These are phyloP conservation scores for Aurifilum marmelostoma DNA, from an alignment of 2,329 filamentous ascomycete genomes.

Conservation along the genomic window DNA sequence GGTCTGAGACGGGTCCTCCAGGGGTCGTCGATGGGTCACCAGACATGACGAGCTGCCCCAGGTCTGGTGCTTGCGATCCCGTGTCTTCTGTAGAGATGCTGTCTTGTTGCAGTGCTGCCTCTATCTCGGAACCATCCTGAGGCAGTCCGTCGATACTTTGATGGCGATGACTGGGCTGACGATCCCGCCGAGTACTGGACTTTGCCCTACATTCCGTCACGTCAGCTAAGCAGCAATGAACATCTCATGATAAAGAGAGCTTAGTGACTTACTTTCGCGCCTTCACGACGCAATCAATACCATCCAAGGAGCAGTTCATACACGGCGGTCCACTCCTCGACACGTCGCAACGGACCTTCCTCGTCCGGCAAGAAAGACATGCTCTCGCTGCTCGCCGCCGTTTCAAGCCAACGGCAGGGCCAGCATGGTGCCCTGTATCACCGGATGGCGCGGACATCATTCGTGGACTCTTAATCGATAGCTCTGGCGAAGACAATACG, in stretches of 20 bases:
- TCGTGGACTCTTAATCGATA: not conserved
- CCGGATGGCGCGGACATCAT: not conserved
- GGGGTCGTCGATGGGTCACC: not conserved
- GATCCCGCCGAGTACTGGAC: constrained; percentile 7
- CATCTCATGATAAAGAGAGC: too few relatives aligned
- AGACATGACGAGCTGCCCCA: not conserved
- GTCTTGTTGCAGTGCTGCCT: not conserved
- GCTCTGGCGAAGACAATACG: not conserved
- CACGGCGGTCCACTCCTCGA: constrained; percentile 17
- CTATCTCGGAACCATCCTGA: not conserved
- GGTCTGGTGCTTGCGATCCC: not conserved
- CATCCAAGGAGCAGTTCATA: constrained; percentile 14
- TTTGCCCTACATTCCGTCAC: not conserved
- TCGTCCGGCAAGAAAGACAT: constrained; percentile 8
- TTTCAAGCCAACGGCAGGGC: not conserved
- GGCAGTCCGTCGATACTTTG: not conserved
- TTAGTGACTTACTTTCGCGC: constrained; percentile 1
- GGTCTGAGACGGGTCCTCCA: not conserved
- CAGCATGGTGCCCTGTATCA: not conserved
- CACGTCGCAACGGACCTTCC: constrained; percentile 18
- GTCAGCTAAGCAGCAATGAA: not conserved
- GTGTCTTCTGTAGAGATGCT: not conserved
- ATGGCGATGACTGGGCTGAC: not conserved
- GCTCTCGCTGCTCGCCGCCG: constrained; percentile 12
- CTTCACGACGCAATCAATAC: constrained; percentile 12